Base-by-base conservation (phyloP, 176 grass and related monocot genomes). In the Calamus simplicifolius region DNA sequence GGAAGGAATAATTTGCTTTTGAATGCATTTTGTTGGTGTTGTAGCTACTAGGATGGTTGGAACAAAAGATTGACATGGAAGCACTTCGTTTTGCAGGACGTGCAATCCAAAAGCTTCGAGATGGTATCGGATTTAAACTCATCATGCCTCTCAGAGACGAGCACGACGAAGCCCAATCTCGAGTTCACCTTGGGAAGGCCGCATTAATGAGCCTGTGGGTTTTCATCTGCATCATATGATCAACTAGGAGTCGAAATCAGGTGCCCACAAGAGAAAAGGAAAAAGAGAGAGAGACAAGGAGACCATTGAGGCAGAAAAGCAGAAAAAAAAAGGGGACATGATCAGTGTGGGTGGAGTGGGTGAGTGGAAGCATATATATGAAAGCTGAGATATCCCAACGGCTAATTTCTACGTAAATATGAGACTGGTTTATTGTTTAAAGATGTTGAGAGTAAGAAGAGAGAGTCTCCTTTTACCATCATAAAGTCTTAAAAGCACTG, bases 141-240 rank as follows among this genome's bases (percentile, higher is more conserved):
- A 14, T 58, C 79, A 19, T 88, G 84, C 72, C 74, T 56, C 19
- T 31, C 62, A 49, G 75, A 64, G 43, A 62, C 66, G 21, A 48
- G 64, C 31, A 62, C 54, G 57, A 88, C 74, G 72, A 95, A 79
- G 30, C 89, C 85, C 1, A 89, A 85, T 57, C 85, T 95, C 2
- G 85, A 95, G 55, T 95, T 95, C 75, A 89, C 85, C 54, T 78
- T 95, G 77, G 89, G 89, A 57, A 73, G 69, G 49, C 51, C 54
- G 17, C 29, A 74, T 25, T 79, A 23, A 23, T 23, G 29, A 59
- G 28, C 8, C 27, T 18, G 1, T 43, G 50, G 48, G 15, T 17
- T 51, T 16, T 2, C 18, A 48, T 27, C 15, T 28, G 14, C 13
- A 18, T 51, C 27, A 67, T n/a, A 27, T 7, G 25, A 18, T 49